Percentiles rank a stretch among this genome's conserved stretches.
phyloP scores from a whole-genome alignment of 768 basidiomycete species.

The Tricholoma saponaceum region DNA sequence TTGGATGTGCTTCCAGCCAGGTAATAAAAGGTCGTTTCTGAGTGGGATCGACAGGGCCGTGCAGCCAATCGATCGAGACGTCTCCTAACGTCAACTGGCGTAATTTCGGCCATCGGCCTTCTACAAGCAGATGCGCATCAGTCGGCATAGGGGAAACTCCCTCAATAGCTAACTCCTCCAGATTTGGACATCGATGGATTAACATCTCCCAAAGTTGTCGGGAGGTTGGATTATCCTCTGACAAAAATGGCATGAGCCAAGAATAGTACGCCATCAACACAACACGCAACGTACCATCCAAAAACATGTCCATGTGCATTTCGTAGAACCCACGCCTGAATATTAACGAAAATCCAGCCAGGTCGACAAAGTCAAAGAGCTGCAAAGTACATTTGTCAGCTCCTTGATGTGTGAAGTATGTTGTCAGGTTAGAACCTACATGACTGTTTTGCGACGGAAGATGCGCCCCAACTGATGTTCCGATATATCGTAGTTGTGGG shows the following conservation, averaged over 20 bases:
- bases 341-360: conserved; percentile 58
- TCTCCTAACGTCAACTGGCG: conserved; percentile 61
- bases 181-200: conserved; percentile 54
- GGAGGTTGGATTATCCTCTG: conserved; percentile 50
- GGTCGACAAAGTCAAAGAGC: conserved; percentile 66
- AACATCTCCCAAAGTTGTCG: conserved; percentile 70
- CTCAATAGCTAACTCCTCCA: conserved; percentile 60
- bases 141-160: conserved; percentile 50
- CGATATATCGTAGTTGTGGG: conserved; percentile 57
- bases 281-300: conserved; percentile 44
- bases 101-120: conserved; percentile 66
- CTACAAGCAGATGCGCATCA: conserved; percentile 50
- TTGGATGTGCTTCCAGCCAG: conserved; percentile 65
- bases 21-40: conserved; percentile 56
- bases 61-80: conserved; percentile 55
- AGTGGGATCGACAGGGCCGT: conserved; percentile 29
- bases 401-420: neutral
- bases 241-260: neutral
- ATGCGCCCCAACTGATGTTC: conserved; percentile 56
- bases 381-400: conserved; percentile 21
- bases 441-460: conserved; percentile 57
- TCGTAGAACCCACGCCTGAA: conserved; percentile 64
- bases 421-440: conserved; percentile 41
- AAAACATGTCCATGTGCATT: conserved; percentile 47
- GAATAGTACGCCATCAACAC: neutral